Percentiles rank a stretch among this genome's conserved stretches.
These are phyloP conservation scores for Eutypa lata DNA, from an alignment of 2,329 filamentous ascomycete species.

Conservation along the genomic window DNA sequence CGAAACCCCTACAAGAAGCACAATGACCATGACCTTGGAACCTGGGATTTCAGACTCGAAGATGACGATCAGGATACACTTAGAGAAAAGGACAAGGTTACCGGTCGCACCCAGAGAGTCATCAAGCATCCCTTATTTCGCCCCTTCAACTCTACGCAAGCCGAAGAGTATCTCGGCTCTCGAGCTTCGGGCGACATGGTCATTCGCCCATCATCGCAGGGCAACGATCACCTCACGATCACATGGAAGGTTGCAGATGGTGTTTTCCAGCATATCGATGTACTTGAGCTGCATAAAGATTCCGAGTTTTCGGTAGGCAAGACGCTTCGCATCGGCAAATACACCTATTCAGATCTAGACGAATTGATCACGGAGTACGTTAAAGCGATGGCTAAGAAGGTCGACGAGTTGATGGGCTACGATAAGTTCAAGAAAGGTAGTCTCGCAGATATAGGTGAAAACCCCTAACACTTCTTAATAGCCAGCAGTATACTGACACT, in stretches of 20 bases:
- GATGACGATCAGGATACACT: constrained; percentile 76
- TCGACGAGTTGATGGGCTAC: constrained; percentile 90
- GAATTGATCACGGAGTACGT: constrained; percentile 97
- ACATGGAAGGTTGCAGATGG: constrained; percentile 98
- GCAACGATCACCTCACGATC: constrained; percentile 89
- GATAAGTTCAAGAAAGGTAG: constrained; percentile 89
- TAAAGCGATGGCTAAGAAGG: constrained; percentile 98
- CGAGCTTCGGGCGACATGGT: constrained; percentile 86
- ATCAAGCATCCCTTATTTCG: constrained; percentile 98
- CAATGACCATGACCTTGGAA: constrained; percentile 69
- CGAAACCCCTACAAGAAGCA: constrained; percentile 68
- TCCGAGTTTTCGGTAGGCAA: constrained; percentile 93
- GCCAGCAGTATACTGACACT: constrained; percentile 21
- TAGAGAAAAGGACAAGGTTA: constrained; percentile 80
- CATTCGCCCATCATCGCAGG: constrained; percentile 92
- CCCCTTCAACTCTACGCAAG: constrained; percentile 86
- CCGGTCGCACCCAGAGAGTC: constrained; percentile 84
- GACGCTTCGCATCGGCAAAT: constrained; percentile 81
- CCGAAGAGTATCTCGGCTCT: constrained; percentile 87
- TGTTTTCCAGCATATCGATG: constrained; percentile 95
- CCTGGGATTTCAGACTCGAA: constrained; percentile 87
- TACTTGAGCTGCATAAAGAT: constrained; percentile 93
- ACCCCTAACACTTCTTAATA: not conserved
- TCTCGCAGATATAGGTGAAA: constrained; percentile 79
- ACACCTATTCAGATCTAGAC: constrained; percentile 92